Evolutionary conservation across 306 rosid species (phyloP).

Genomic region (Hippophae gyantsensis): DNA sequence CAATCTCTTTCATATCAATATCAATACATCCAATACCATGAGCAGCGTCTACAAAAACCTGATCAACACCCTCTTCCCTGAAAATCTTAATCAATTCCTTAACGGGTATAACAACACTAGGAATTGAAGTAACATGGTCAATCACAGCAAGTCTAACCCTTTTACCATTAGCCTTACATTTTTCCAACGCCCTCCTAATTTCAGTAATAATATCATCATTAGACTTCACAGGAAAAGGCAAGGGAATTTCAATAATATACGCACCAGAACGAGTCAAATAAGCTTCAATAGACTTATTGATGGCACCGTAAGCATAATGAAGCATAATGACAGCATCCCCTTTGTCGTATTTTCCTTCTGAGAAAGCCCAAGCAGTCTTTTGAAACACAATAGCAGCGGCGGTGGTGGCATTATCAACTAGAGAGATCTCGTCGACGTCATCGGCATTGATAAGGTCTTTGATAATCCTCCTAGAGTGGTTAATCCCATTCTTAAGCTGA

Average conservation of each 20-base stretch:
- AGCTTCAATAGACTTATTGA: constrained; percentile 71
- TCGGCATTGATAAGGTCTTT: constrained; percentile 40
- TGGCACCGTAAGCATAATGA: constrained; percentile 62
- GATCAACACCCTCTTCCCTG: constrained; percentile 76
- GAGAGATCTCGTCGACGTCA: constrained; percentile 38
- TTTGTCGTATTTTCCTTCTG: constrained; percentile 46
- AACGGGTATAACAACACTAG: constrained; percentile 56
- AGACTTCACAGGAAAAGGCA: constrained; percentile 58
- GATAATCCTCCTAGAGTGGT: constrained; percentile 34
- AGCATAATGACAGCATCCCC: constrained; percentile 71
- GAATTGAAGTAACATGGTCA: constrained; percentile 85
- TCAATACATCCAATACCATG: constrained; percentile 67
- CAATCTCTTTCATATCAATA: constrained; percentile 71
- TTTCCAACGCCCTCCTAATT: constrained; percentile 50
- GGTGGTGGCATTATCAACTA: constrained; percentile 65
- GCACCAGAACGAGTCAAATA: constrained; percentile 72
- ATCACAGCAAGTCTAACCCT: constrained; percentile 63
- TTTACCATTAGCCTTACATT: constrained; percentile 43
- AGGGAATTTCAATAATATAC: constrained; percentile 46
- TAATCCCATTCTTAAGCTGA: constrained; percentile 27
- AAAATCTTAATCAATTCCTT: constrained; percentile 64
- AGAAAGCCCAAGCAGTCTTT: constrained; percentile 54
- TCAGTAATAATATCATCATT: constrained; percentile 48
- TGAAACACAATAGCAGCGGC: constrained; percentile 64
- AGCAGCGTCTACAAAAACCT: constrained; percentile 73